These are phyloP conservation scores for Lactifluus echinatus DNA, from an alignment of 768 basidiomycete species.

Conservation along the genomic window DNA sequence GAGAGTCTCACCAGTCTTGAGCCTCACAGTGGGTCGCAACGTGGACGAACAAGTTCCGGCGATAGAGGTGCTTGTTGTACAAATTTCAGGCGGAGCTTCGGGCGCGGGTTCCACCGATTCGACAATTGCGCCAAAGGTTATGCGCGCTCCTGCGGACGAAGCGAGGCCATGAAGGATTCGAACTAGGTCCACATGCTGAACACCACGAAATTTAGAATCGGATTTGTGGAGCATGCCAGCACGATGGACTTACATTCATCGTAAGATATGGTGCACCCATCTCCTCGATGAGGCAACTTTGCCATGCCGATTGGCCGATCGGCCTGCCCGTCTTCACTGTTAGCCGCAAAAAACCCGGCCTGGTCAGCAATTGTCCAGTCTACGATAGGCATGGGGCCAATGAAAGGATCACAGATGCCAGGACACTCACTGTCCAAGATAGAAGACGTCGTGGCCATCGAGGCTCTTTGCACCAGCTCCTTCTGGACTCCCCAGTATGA, in stretches of 20 bases:
- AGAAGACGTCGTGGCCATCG: background rate
- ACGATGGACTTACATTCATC: slow-evolving; percentile 13
- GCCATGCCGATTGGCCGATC: slow-evolving; percentile 12
- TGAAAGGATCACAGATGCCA: background rate
- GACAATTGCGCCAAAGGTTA: slow-evolving; percentile 12
- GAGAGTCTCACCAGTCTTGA: slow-evolving; percentile 22
- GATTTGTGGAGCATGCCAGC: background rate
- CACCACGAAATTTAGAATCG: slow-evolving; percentile 8
- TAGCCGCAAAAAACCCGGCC: background rate
- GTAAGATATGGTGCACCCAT: slow-evolving; percentile 15
- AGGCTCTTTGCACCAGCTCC: slow-evolving; percentile 8
- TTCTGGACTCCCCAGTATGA: slow-evolving; percentile 18
- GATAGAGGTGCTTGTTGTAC: slow-evolving; percentile 2
- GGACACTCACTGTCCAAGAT: slow-evolving; percentile 16
- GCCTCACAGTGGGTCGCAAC: slow-evolving; percentile 19
- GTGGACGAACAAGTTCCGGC: slow-evolving; percentile 1
- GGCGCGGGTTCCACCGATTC: slow-evolving; percentile 12
- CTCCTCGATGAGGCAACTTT: slow-evolving; percentile 14
- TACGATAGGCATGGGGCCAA: no score
- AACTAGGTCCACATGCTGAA: slow-evolving; percentile 16
- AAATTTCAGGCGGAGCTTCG: background rate
- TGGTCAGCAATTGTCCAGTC: background rate
- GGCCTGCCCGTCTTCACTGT: slow-evolving; percentile 18
- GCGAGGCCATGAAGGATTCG: slow-evolving; percentile 14
- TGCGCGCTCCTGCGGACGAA: slow-evolving; percentile 14